Evolutionary conservation across 2,329 filamentous ascomycete species (phyloP), one percentile per base, ranked within the genome.

Genomic region (Colletotrichum orchidophilum): DNA sequence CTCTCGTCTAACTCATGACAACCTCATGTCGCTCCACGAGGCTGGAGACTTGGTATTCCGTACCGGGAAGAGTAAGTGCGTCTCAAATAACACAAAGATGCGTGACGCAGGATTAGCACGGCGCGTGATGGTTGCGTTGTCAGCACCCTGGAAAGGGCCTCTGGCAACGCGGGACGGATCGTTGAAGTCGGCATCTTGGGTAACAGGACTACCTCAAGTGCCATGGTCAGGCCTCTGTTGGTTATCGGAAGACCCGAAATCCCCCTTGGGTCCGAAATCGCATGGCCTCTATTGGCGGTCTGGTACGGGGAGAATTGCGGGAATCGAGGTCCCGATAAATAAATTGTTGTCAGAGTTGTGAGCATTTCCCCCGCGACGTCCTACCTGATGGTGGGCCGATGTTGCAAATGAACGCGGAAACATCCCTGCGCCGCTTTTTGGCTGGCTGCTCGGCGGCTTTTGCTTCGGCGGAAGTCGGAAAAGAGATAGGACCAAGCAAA

Each of bases 331-430:
- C n/a, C 39, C 39, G 39, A n/a, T 46, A n/a, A 46, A n/a, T 15
- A 46, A 46, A n/a, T n/a, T n/a, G 39, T n/a, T 46, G 39, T 46
- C 18, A 46, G 39, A 46, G 39, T 18, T 46, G 39, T 46, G 8
- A 46, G 39, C 39, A 46, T 18, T 46, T 26, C 55, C 24, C 63
- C 24, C n/a, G 54, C 55, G 13, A 42, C 18, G 24, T 35, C 21
- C 39, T 46, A 46, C 55, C 52, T 35, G 24, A 29, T 26, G 39
- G 55, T 62, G 55, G 50, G 67, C 63, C 55, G 67, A 62, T 66
- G 35, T 66, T 55, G 63, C 50, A 27, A 42, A 27, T 15, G 35
- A 31, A 12, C 21, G 13, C 29, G 59, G 42, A 35, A 24, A 33
- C n/a, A 9, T 21, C 21, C 46, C 26, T 13, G 21, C 9, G 11